A percentile compares a stretch with the other conserved stretches of the same genome.
phyloP scores from a whole-genome alignment of 495 filamentous ascomycete species.

The Hyaloscypha finlandica region DNA sequence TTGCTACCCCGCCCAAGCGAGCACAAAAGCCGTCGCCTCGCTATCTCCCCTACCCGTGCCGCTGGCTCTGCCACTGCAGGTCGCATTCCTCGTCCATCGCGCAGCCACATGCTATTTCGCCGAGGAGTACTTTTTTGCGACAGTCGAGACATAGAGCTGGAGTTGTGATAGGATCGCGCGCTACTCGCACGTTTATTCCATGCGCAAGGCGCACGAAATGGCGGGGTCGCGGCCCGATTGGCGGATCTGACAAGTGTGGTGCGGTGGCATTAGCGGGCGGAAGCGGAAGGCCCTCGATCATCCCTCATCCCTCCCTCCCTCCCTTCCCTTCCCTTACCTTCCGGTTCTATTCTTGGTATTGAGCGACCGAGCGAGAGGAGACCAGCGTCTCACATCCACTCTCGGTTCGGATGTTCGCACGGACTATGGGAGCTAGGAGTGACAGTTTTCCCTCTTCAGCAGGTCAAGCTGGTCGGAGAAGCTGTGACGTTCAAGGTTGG shows the following conservation, averaged over 20 bases:
- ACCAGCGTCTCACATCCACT: slow-evolving; percentile 18
- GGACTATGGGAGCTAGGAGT: background rate
- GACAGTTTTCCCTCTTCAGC: background rate
- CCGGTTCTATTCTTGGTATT: slow-evolving; percentile 16
- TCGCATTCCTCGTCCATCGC: background rate
- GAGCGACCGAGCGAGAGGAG: background rate
- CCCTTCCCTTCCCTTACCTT: background rate
- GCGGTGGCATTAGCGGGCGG: slow-evolving; percentile 14
- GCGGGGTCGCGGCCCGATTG: slow-evolving; percentile 28
- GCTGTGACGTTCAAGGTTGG: background rate
- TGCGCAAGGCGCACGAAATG: slow-evolving; percentile 4
- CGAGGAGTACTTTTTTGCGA: background rate
- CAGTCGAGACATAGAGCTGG: background rate
- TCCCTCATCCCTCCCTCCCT: background rate
- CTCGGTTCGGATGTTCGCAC: background rate
- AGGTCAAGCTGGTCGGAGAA: background rate
- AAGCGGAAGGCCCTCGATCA: background rate
- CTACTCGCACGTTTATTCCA: background rate
- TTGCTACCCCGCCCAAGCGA: slow-evolving; percentile 29
- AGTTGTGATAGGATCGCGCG: background rate
- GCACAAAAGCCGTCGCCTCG: slow-evolving; percentile 11
- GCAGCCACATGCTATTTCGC: background rate
- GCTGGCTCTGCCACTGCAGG: background rate
- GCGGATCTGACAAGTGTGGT: slow-evolving; percentile 19
- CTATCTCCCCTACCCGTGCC: background rate